Evolutionary conservation across 495 filamentous ascomycete species (phyloP), one percentile per base, ranked within the genome.

Genomic region (Daldinia decipiens): DNA sequence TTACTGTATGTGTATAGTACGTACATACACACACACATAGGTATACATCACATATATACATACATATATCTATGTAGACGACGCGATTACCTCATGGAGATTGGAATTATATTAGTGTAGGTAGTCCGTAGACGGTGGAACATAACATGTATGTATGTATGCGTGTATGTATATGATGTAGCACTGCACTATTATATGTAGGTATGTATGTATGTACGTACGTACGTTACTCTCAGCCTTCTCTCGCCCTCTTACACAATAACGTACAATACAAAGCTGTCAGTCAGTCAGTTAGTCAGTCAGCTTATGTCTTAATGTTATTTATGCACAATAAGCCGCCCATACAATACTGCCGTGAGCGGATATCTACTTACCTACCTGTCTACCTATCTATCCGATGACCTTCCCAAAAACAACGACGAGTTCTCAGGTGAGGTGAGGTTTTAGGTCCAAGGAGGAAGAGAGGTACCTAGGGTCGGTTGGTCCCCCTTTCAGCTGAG

Each of bases 91-190:
- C 68, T 32, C 34, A 67, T 54, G n/a, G 27, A 53, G 63, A 63
- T 54, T 31, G 69, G 12, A 43, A 64, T 59, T 53, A 66, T 69
- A 73, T 69, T 69, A 73, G 65, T 66, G 55, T 62, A 61, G 1
- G 21, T 24, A 24, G 52, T 65, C 65, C 65, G 60, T 69, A 51
- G 47, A 58, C 51, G 57, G 38, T 38, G 45, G 26, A 31, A 39
- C 36, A 39, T 29, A 59, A 15, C 56, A 59, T n/a, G n/a, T n/a
- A n/a, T n/a, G n/a, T n/a, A n/a, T n/a, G n/a, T n/a, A n/a, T n/a
- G n/a, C n/a, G 15, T 8, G 5, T 32, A 50, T 32, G n/a, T 61
- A 34, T 27, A 11, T 26, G 27, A 43, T 11, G 13, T 59, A 59
- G 24, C 56, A 59, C 15, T 24, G 17, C 9, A 11, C 9, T 34